phyloP scores from a whole-genome alignment of 2,329 filamentous ascomycete genomes.

The Fusarium marasasianum region DNA sequence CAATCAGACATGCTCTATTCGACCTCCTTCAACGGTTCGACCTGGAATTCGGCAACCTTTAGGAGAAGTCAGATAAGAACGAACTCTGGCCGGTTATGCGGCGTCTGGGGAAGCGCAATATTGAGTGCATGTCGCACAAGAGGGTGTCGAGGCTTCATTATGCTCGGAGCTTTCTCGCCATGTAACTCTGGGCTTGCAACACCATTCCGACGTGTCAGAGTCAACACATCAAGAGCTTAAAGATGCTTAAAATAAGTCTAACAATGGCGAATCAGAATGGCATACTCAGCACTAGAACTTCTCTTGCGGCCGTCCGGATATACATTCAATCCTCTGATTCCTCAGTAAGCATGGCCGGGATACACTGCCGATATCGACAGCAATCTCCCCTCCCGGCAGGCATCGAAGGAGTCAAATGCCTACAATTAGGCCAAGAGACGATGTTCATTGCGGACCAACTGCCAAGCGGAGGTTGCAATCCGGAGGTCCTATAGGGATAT shows the following conservation, averaged over 20 bases:
- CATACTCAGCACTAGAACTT: neutral
- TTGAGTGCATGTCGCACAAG: conserved; percentile 3
- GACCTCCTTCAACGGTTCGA: conserved; percentile 24
- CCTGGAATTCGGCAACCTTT: conserved; percentile 16
- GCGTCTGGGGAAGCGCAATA: conserved; percentile 35
- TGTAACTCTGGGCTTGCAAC: conserved; percentile 4
- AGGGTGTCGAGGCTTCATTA: conserved; percentile 13
- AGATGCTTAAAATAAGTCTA: conserved; percentile 6
- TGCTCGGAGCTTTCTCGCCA: neutral
- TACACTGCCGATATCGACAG: neutral
- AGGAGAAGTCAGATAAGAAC: conserved; percentile 32
- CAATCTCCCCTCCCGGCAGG: neutral
- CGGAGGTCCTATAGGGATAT: conserved; percentile 31
- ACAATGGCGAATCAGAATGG: conserved; percentile 3
- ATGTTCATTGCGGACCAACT: conserved; percentile 22
- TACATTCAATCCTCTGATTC: neutral
- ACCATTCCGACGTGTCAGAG: neutral
- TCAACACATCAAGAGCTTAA: conserved; percentile 4
- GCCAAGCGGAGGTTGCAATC: conserved; percentile 31
- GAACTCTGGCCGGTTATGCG: conserved; percentile 19
- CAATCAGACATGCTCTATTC: conserved; percentile 40
- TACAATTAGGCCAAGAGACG: conserved; percentile 24
- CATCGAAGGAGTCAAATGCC: neutral
- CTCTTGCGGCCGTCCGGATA: neutral
- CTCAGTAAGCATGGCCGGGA: conserved; percentile 1